These are phyloP conservation scores for Aspergillus quadricinctus DNA, from an alignment of 2,329 filamentous ascomycete genomes.

Conservation along the genomic window DNA sequence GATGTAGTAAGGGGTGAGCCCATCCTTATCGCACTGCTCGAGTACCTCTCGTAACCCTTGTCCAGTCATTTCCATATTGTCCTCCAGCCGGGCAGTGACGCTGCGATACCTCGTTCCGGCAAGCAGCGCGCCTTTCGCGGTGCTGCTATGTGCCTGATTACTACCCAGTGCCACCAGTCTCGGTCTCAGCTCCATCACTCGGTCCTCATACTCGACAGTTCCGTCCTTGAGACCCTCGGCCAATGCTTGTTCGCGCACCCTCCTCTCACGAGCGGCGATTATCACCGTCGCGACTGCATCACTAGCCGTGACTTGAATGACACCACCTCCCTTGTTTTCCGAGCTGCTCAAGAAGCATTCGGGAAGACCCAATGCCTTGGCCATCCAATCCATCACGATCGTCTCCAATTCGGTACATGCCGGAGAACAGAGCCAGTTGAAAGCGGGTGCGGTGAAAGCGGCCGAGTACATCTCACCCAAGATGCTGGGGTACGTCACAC, in stretches of 20 bases:
- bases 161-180: conserved; percentile 76
- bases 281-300: conserved; percentile 84
- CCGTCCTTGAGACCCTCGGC: conserved; percentile 43
- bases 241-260: conserved; percentile 59
- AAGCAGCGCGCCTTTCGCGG: conserved; percentile 81
- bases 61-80: conserved; percentile 68
- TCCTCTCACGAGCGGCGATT: conserved; percentile 80
- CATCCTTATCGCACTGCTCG: conserved; percentile 60
- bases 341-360: conserved; percentile 68
- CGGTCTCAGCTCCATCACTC: conserved; percentile 61
- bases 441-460: conserved; percentile 82
- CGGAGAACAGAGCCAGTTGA: conserved; percentile 96
- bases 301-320: conserved; percentile 89
- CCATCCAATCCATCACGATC: conserved; percentile 87
- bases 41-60: conserved; percentile 58
- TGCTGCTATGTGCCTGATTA: conserved; percentile 75
- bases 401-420: conserved; percentile 92
- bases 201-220: conserved; percentile 62
- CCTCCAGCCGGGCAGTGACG: conserved; percentile 58
- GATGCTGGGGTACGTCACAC: conserved; percentile 74
- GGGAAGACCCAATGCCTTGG: conserved; percentile 69
- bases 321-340: conserved; percentile 66
- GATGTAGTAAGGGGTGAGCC: conserved; percentile 80
- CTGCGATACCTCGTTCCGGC: conserved; percentile 76
- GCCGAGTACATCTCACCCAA: conserved; percentile 89